Percentiles rank a stretch among this genome's conserved stretches.
phyloP scores from a whole-genome alignment of 2,329 filamentous ascomycete species.

The Cladosporium phlei region DNA sequence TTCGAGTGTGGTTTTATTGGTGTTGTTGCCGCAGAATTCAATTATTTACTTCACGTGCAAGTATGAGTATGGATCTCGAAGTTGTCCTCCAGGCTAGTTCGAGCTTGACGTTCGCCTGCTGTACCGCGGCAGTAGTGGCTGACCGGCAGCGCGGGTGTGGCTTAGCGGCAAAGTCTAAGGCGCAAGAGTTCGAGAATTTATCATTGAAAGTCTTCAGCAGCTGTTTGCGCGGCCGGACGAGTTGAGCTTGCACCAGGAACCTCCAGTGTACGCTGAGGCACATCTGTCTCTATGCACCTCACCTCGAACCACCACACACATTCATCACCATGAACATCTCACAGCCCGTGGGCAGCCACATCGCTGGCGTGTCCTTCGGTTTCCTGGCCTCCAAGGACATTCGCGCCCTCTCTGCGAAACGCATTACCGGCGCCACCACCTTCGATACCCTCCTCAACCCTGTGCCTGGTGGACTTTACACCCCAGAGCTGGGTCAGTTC shows the following conservation, averaged over 20 bases:
- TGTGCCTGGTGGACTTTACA: slow-evolving; percentile 85
- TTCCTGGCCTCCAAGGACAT: slow-evolving; percentile 81
- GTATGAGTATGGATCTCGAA: too few species aligned
- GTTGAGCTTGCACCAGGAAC: slow-evolving; percentile 2
- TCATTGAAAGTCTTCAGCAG: slow-evolving; percentile 2
- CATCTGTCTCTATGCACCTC: neutral
- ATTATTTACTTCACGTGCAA: too few species aligned
- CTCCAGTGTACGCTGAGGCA: slow-evolving; percentile 12
- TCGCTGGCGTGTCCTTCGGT: slow-evolving; percentile 84
- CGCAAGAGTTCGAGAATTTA: too few species aligned
- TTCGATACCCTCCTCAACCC: slow-evolving; percentile 90
- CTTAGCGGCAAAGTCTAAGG: too few species aligned
- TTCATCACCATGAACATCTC: slow-evolving; percentile 44
- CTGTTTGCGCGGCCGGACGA: too few species aligned
- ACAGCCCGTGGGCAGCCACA: slow-evolving; percentile 75
- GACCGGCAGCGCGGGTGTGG: too few species aligned
- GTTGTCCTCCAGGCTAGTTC: too few species aligned
- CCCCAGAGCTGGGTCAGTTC: slow-evolving; percentile 85
- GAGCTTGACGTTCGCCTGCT: too few species aligned
- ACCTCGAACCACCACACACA: neutral
- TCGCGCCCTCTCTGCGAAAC: slow-evolving; percentile 82
- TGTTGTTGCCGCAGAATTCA: neutral
- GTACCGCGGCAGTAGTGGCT: too few species aligned
- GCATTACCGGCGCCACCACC: slow-evolving; percentile 88
- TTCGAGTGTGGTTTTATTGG: slow-evolving; percentile 10